phyloP scores from a whole-genome alignment of 257 asterid genomes.

The Gynochthodes officinalis region DNA sequence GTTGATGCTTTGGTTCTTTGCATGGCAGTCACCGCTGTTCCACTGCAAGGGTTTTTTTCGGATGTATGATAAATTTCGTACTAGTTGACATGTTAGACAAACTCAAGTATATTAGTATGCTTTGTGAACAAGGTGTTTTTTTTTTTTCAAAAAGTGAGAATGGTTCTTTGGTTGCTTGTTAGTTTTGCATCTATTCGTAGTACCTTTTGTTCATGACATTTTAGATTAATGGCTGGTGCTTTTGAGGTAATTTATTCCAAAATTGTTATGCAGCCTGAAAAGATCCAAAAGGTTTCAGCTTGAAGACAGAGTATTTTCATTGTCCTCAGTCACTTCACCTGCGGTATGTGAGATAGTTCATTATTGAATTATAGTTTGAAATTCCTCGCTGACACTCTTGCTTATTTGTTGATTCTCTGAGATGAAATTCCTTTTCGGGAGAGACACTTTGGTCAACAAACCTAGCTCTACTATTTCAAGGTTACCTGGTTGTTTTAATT shows the following conservation, averaged over 20 bases:
- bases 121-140: neutral
- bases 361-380: neutral
- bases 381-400: neutral
- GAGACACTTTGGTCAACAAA: neutral
- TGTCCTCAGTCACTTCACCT: constrained; percentile 93
- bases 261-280: constrained; percentile 51
- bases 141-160: neutral
- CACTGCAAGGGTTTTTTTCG: neutral
- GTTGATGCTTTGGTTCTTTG: neutral
- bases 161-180: neutral
- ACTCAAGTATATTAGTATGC: neutral
- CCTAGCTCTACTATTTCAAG: neutral
- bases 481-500: neutral
- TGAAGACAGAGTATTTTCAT: constrained; percentile 80
- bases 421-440: neutral
- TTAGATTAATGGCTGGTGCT: neutral
- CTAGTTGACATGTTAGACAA: neutral
- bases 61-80: neutral
- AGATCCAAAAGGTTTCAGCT: constrained; percentile 79
- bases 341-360: constrained; percentile 51
- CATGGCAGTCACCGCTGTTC: neutral
- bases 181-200: neutral
- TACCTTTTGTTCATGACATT: neutral
- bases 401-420: neutral
- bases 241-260: neutral